A percentile compares a stretch with the other conserved stretches of the same genome.
Conservation (phyloP, 257 asterid genomes). For the Solanum okadae region DNA sequence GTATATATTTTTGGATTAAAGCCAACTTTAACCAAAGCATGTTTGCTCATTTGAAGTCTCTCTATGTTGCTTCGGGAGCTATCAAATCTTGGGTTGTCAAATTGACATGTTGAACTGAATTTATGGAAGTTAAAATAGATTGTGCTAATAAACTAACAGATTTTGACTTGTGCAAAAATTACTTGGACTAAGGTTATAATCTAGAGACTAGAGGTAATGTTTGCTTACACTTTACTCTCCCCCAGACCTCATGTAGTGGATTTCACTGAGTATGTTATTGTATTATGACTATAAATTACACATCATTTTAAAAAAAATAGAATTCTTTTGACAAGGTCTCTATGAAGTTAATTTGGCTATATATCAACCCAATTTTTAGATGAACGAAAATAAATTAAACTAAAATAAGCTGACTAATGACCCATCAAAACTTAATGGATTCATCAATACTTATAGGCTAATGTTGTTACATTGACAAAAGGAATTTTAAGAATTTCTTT, state of each 20-base stretch:
- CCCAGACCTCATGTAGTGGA: accelerated
- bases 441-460: not conserved
- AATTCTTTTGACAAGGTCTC: not conserved
- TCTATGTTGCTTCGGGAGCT: not conserved
- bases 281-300: not conserved
- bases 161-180: too few relatives aligned
- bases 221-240: accelerated
- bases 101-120: not conserved
- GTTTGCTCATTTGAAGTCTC: not conserved
- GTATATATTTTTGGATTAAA: not conserved
- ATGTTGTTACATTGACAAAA: not conserved
- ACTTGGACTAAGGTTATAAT: too few relatives aligned
- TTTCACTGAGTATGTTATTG: too few relatives aligned
- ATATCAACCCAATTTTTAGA: not conserved
- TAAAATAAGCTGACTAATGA: not conserved
- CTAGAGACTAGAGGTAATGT: too few relatives aligned
- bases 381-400: not conserved
- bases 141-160: not conserved
- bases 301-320: too few relatives aligned
- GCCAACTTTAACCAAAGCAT: not conserved
- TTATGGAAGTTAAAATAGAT: not conserved
- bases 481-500: not conserved
- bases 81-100: not conserved
- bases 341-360: not conserved
- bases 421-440: not conserved